Evolutionary conservation across 2,329 filamentous ascomycete genomes (phyloP).

Genomic region (Ampelomyces quisqualis): DNA sequence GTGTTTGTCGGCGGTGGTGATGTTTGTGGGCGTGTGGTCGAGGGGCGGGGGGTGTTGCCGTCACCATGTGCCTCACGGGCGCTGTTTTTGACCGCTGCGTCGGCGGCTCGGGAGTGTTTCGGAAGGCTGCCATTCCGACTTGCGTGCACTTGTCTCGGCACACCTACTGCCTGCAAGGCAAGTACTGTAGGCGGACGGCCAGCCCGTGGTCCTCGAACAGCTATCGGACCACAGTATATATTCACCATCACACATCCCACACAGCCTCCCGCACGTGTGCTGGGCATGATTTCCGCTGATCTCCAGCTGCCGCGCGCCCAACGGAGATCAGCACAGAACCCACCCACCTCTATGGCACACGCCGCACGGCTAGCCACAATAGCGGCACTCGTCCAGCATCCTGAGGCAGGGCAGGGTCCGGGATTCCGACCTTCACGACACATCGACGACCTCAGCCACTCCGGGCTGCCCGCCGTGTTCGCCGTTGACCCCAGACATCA

Average conservation of each 20-base stretch:
- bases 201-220: too few relatives aligned
- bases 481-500: slow-evolving; percentile 30
- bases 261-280: background rate
- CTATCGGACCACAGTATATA: too few relatives aligned
- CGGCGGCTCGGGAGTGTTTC: slow-evolving; percentile 9
- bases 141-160: background rate
- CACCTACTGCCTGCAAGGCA: too few relatives aligned
- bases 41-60: slow-evolving; percentile 24
- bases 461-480: slow-evolving; percentile 16
- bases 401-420: slow-evolving; percentile 6
- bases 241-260: background rate
- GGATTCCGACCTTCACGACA: slow-evolving; percentile 2
- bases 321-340: slow-evolving; percentile 1
- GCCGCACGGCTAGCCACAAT: slow-evolving; percentile 1
- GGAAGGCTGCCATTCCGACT: slow-evolving; percentile 7
- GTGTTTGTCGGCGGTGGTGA: too few relatives aligned
- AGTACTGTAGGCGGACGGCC: too few relatives aligned
- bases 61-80: slow-evolving; percentile 20
- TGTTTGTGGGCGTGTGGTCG: slow-evolving; percentile 23
- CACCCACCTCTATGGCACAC: background rate
- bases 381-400: too few relatives aligned
- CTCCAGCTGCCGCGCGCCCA: slow-evolving; percentile 8
- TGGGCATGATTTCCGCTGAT: slow-evolving; percentile 1
- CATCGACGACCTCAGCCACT: slow-evolving; percentile 17
- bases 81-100: background rate